Base-by-base conservation (phyloP, 1,284 basidiomycete genomes). In the Cystobasidium slooffiae region DNA sequence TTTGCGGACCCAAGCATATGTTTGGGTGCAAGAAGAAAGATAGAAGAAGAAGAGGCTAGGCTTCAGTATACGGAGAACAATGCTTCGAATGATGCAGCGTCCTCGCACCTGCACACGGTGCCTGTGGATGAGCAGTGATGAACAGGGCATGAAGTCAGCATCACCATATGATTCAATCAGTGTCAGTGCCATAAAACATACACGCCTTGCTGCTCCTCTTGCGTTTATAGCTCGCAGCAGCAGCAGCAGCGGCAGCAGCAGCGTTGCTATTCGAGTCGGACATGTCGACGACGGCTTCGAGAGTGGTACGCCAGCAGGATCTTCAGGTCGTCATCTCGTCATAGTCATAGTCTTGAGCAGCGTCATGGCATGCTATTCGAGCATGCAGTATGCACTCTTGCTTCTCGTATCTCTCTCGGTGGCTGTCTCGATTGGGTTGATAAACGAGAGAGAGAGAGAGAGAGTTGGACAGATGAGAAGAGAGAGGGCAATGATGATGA, bases 141-240 rank as follows among this genome's bases (percentile, higher is more conserved):
- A 16, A 61, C 22, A 20, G 9, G 1, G 47, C 37, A 53, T 8
- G 8, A 4, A 24, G 37, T 43, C n/a, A 10, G 20, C 9, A 43
- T 43, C 16, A 49, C 18, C 41, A 12, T 14, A 24, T 5, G 51
- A 37, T 24, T 9, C 12, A 16, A 16, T 12, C 49, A 66, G 24
- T 47, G 49, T 22, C 14, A 22, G n/a, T 1, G 1, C 31, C n/a
- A n/a, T 70, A 12, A 7, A 51, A 49, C 68, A 51, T 41, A 61
- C 68, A 70, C 59, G 68, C 68, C 58, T 51, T 46, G 43, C 56
- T 59, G 55, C 66, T 68, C 43, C 66, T 55, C 44, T 68, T 56
- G 43, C 66, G 66, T 41, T 68, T 68, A 52, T 68, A 59, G 49
- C 56, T 59, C 37, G 56, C 6, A 43, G 53, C 7, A 16, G 49